Conservation (phyloP, 768 basidiomycete species). For the Russula olivacea region DNA sequence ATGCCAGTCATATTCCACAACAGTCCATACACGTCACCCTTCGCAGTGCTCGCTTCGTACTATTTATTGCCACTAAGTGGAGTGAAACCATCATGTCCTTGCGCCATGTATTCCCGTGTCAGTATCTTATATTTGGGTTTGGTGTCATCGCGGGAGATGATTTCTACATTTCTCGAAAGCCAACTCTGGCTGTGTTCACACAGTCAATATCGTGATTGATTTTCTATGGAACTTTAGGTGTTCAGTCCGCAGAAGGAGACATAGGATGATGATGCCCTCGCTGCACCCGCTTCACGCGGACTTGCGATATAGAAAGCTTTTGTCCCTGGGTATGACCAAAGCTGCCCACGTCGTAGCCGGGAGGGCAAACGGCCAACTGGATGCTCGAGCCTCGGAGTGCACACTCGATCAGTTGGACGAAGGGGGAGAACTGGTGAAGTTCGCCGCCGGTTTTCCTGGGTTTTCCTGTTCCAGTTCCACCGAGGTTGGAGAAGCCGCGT, state of each 20-base stretch:
- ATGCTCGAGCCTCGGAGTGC: not conserved
- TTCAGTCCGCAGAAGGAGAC: not conserved
- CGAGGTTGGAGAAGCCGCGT: not conserved
- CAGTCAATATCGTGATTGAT: not conserved
- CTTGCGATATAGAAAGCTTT: not conserved
- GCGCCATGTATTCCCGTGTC: constrained; percentile 81
- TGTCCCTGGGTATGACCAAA: not conserved
- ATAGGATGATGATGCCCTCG: too few species aligned
- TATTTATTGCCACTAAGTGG: constrained; percentile 59
- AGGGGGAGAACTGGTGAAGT: not conserved
- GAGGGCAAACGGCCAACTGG: not conserved
- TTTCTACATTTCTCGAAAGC: constrained; percentile 31
- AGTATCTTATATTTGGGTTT: constrained; percentile 70
- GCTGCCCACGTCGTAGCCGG: not conserved
- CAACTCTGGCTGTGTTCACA: not conserved
- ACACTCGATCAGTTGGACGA: constrained; percentile 11
- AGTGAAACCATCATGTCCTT: constrained; percentile 77
- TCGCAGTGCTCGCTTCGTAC: not conserved
- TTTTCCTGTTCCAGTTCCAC: not conserved
- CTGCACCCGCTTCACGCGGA: not conserved
- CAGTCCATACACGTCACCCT: constrained; percentile 10
- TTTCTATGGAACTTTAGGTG: not conserved
- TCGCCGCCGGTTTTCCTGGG: constrained; percentile 1
- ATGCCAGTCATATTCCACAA: constrained; percentile 3
- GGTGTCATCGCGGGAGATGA: constrained; percentile 44